Evolutionary conservation across 805 yeast species (phyloP), one percentile per base, ranked within the genome.

Genomic region (Spathaspora boniae): DNA sequence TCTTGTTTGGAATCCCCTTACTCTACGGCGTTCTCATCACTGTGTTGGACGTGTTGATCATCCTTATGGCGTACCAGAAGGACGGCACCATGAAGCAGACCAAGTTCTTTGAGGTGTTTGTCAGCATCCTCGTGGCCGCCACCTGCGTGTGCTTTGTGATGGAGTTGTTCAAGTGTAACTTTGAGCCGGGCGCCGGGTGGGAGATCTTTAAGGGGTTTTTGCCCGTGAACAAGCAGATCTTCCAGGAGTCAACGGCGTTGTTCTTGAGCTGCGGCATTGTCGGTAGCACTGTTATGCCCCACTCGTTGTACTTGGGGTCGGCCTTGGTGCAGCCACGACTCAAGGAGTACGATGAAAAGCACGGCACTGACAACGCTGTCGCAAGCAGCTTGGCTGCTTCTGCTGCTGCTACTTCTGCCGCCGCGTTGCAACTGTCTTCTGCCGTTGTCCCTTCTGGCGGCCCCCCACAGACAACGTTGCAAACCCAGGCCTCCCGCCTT

Each of bases 91-190:
- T 87, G 77, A 72, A 72, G 42, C 79, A 81, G 45, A 82, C 88
- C 2, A 64, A 95, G 37, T 71, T 76, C 24, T 88, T 88, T 60
- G 97, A 88, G 59, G 55, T 76, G 25, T 74, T 86, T 52, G 95
- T 88, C 6, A 66, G 86, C 1, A 37, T 70, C 0, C 65, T 88
- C 22, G 97, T 88, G 3, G 62, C 76, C 4, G 74, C 81, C 1
- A 88, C 95, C 0, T 86, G 86, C 36, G 51, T 70, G 4, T 88
- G 97, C 51, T 88, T 88, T 53, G 70, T 80, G 4, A 43, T 85
- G 24, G 86, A 87, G 46, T 61, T 88, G 19, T 71, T 71, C 49
- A 76, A 76, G 49, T 65, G 63, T 48, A 58, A 52, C 26, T 76
- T 81, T 35, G 62, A 67, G 4, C 73, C 80, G 4, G 76, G 76